A percentile compares a stretch with the other conserved stretches of the same genome.
phyloP scores from a whole-genome alignment of 768 basidiomycete species.

The Holtermannia corniformis region DNA sequence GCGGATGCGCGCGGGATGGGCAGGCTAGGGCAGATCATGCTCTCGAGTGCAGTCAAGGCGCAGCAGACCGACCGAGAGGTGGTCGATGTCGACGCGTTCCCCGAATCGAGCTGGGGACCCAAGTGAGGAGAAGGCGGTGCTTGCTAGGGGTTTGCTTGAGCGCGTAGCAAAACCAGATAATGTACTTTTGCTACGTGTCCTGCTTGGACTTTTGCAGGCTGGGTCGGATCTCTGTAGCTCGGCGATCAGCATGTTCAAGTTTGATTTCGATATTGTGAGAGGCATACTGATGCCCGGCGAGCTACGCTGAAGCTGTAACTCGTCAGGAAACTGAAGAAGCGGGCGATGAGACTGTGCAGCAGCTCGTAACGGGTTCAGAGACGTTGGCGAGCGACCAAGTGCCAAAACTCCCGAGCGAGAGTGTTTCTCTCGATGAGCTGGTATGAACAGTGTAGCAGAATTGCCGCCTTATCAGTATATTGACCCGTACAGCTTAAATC shows the following conservation, averaged over 20 bases:
- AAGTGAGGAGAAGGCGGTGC: no score
- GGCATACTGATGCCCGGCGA: background rate
- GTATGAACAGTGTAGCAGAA: constrained; percentile 14
- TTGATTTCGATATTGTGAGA: constrained; percentile 54
- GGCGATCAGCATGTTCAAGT: constrained; percentile 60
- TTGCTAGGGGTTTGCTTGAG: no score
- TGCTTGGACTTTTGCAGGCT: no score
- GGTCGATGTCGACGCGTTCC: no score
- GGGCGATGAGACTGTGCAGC: background rate
- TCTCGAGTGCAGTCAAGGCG: background rate
- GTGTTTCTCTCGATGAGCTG: constrained; percentile 31
- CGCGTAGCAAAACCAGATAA: no score
- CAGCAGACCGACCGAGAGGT: background rate
- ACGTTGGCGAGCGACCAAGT: background rate
- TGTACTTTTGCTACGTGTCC: no score
- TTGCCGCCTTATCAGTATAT: background rate
- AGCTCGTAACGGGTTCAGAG: background rate
- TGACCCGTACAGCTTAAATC: constrained; percentile 50
- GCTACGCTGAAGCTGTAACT: constrained; percentile 12
- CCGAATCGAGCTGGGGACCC: no score
- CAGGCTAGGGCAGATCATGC: background rate
- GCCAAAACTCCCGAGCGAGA: constrained; percentile 8
- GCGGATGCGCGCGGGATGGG: background rate
- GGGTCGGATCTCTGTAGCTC: no score
- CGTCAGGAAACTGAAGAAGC: background rate